Percentiles rank a stretch among this genome's conserved stretches.
These are phyloP conservation scores for Salvia sclarea DNA, from an alignment of 305 asterid species.

Conservation along the genomic window DNA sequence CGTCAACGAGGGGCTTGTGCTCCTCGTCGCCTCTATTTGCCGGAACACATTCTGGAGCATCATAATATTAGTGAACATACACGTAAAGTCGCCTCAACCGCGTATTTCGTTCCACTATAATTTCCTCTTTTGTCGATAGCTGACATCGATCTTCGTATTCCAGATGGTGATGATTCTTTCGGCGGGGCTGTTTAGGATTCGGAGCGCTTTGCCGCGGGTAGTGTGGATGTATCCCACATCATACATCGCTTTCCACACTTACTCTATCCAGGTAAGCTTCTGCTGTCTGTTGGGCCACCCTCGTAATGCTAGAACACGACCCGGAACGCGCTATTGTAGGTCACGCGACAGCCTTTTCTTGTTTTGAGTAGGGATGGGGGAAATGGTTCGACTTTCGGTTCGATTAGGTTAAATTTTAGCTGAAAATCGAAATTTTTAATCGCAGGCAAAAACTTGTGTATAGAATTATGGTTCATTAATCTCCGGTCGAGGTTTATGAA, in stretches of 20 bases:
- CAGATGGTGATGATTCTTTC: conserved; percentile 95
- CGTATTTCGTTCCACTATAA: neutral
- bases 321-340: no score
- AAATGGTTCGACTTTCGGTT: no score
- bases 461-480: no score
- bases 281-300: neutral
- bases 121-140: conserved; percentile 11
- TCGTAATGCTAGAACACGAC: neutral
- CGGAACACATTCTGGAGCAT: conserved; percentile 78
- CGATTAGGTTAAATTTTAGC: no score
- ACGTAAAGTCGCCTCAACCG: conserved; percentile 43
- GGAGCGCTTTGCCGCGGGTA: conserved; percentile 76
- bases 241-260: conserved; percentile 84
- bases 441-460: no score
- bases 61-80: conserved; percentile 59
- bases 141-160: conserved; percentile 16
- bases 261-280: conserved; percentile 83
- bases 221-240: conserved; percentile 95
- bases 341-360: no score
- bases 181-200: conserved; percentile 84
- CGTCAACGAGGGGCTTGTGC: conserved; percentile 85
- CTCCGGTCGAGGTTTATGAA: no score
- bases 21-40: conserved; percentile 65
- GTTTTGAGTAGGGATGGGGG: no score
- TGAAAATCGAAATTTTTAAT: no score